Percentiles rank a stretch among this genome's conserved stretches.
Evolutionary conservation across 805 yeast genomes (phyloP).

Genomic region (Candida namnaoensis): DNA sequence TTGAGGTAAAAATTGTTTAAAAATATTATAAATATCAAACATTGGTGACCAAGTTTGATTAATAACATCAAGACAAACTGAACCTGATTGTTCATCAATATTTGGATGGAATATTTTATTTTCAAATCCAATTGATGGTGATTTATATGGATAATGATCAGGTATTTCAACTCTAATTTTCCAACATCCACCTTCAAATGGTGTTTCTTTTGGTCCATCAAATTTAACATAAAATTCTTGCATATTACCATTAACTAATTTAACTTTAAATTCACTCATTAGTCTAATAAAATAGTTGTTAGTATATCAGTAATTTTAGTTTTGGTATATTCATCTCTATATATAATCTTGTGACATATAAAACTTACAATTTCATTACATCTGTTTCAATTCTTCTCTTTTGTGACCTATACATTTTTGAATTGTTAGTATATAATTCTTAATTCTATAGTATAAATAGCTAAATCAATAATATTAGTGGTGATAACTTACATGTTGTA

Average conservation of each 20-base stretch:
- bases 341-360: neutral
- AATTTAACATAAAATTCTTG: conserved; percentile 84
- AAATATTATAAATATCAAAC: conserved; percentile 86
- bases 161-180: conserved; percentile 88
- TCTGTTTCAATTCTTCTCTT: conserved; percentile 74
- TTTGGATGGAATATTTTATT: conserved; percentile 94
- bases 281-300: conserved; percentile 27
- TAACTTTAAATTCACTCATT: conserved; percentile 90
- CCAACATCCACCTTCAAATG: conserved; percentile 89
- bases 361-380: conserved; percentile 80
- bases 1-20: conserved; percentile 91
- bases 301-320: neutral
- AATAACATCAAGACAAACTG: conserved; percentile 92
- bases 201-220: conserved; percentile 80
- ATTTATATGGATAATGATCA: conserved; percentile 89
- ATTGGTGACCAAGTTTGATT: conserved; percentile 98
- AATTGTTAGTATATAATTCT: too few species aligned
- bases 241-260: conserved; percentile 70
- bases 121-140: conserved; percentile 91
- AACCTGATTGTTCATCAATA: conserved; percentile 83
- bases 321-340: neutral
- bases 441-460: too few species aligned
- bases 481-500: too few species aligned
- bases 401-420: conserved; percentile 11
- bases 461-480: too few species aligned